A percentile compares a stretch with the other conserved stretches of the same genome.
phyloP scores from a whole-genome alignment of 306 rosid genomes.

The Oemleria cerasiformis region DNA sequence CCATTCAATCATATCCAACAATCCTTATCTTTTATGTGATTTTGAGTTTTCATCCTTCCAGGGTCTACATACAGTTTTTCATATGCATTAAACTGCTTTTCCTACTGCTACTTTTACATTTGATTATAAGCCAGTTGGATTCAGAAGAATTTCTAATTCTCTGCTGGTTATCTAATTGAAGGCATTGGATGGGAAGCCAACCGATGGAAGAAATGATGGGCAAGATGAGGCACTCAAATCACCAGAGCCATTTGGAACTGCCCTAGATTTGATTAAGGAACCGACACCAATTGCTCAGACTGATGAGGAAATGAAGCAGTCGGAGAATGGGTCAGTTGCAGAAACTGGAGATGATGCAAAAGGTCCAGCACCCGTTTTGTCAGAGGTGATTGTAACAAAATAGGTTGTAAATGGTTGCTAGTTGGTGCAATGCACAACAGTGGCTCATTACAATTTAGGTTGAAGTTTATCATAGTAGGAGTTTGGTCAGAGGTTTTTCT shows the following conservation, averaged over 20 bases:
- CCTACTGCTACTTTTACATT: neutral
- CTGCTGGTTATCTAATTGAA: conserved; percentile 11
- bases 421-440: conserved; percentile 30
- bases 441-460: conserved; percentile 20
- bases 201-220: conserved; percentile 61
- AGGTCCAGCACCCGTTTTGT: conserved; percentile 60
- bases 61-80: neutral
- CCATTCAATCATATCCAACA: neutral
- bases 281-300: conserved; percentile 28
- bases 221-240: conserved; percentile 43
- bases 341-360: conserved; percentile 64
- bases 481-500: conserved; percentile 12
- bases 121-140: neutral
- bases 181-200: conserved; percentile 87
- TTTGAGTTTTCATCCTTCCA: neutral
- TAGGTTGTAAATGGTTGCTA: conserved; percentile 67
- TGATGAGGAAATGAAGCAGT: conserved; percentile 31
- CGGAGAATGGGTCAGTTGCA: conserved; percentile 54
- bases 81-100: neutral
- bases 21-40: neutral
- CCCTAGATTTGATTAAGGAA: conserved; percentile 46
- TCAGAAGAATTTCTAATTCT: neutral
- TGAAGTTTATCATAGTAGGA: conserved; percentile 4
- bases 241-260: conserved; percentile 41
- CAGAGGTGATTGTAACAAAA: conserved; percentile 51